These are phyloP conservation scores for Leccinellum rugosiceps DNA, from an alignment of 768 basidiomycete genomes.

Conservation along the genomic window DNA sequence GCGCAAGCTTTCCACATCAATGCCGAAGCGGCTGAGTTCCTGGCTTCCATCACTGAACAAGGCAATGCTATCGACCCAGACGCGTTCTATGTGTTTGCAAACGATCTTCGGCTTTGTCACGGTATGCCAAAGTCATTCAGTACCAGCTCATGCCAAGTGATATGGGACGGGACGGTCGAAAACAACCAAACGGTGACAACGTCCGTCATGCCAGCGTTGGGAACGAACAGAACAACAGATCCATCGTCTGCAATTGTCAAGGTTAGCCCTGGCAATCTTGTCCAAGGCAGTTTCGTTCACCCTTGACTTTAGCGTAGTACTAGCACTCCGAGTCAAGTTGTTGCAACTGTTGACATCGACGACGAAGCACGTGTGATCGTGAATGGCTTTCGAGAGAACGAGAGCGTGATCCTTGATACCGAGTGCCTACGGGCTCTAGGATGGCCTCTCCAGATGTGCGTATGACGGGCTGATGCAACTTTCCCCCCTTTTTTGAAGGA, in stretches of 20 bases:
- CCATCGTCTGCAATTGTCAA: not conserved
- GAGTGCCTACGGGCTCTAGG: slow-evolving; percentile 60
- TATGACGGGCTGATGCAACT: slow-evolving; percentile 6
- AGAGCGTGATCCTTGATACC: slow-evolving; percentile 37
- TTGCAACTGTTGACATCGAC: slow-evolving; percentile 27
- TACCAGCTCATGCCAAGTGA: slow-evolving; percentile 42
- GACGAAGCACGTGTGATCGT: slow-evolving; percentile 26
- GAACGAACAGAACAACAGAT: not conserved
- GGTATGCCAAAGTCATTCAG: slow-evolving; percentile 41
- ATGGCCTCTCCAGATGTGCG: slow-evolving; percentile 70
- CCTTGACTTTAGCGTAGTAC: slow-evolving; percentile 1
- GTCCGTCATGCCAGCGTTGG: not conserved
- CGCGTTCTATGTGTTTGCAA: slow-evolving; percentile 41
- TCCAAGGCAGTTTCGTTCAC: not conserved
- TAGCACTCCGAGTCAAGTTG: not conserved
- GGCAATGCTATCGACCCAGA: slow-evolving; percentile 47
- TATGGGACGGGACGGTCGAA: slow-evolving; percentile 48
- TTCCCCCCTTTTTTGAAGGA: not conserved
- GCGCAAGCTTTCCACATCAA: slow-evolving; percentile 65
- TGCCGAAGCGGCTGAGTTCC: slow-evolving; percentile 49
- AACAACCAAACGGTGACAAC: slow-evolving; percentile 4
- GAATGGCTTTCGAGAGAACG: slow-evolving; percentile 33
- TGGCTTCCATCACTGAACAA: slow-evolving; percentile 48
- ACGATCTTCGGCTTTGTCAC: slow-evolving; percentile 57
- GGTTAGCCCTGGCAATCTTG: not conserved